Base-by-base conservation (phyloP, 768 basidiomycete genomes). In the Glaciozyma martinii region DNA sequence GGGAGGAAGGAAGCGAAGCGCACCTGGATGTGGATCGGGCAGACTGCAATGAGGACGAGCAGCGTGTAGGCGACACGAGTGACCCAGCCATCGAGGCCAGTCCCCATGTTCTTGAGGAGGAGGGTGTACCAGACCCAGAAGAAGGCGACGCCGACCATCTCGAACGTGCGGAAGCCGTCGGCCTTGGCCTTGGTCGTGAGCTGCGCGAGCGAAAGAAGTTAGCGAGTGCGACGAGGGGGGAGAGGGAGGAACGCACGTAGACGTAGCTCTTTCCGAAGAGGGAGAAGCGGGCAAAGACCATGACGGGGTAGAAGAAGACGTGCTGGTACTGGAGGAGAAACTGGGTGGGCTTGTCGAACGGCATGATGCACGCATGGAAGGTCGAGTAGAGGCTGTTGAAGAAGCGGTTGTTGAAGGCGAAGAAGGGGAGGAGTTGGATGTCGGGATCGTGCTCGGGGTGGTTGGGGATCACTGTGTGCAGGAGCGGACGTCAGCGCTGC, bases 201-300 rank as follows among this genome's bases (percentile, higher is more conserved):
- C 49, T 50, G 49, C 49, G 5, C 25, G 23, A 49, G 13, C 3
- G 47, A n/a, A 25, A n/a, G 23, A 3, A n/a, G 8, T 50, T 12
- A 25, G 49, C n/a, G 21, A 3, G 3, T 8, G 3, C 21, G 19
- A 47, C 8, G 46, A 19, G 19, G 8, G 44, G 46, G 16, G 46
- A 21, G 46, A 10, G 19, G 46, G 46, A 21, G 10, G 19, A n/a
- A 62, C 82, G 79, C 62, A 95, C 80, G 76, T 82, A 90, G 40
- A 73, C 76, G 75, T 93, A 98, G 1, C 90, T 90, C 66, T 86
- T 85, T 60, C 80, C 85, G 76, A 95, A 95, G 55, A 98, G 86
- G 76, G 97, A 97, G 79, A 97, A 93, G 53, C 94, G 85, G 5
- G 86, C 94, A 64, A 98, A 84, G 23, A 83, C 82, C 78, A 98